Percentiles rank a stretch among this genome's conserved stretches.
phyloP scores from a whole-genome alignment of 2,329 filamentous ascomycete species.

The Torrubiella hemipterigena region DNA sequence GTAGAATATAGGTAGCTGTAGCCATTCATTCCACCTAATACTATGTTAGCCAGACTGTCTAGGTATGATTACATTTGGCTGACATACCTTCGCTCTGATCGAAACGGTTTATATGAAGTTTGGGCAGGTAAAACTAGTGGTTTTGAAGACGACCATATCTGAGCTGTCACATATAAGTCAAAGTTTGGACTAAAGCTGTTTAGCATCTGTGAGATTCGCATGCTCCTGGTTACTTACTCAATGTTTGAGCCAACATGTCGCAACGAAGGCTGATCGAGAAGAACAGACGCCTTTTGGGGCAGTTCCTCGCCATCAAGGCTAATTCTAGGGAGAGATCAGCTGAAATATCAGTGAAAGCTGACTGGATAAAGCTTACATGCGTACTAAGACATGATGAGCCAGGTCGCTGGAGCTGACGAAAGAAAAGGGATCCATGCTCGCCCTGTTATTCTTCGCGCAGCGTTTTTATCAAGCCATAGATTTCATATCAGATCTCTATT shows the following conservation, averaged over 20 bases:
- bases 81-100: slow-evolving; percentile 49
- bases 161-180: slow-evolving; percentile 84
- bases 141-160: slow-evolving; percentile 94
- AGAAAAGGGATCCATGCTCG: slow-evolving; percentile 82
- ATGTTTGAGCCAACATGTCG: slow-evolving; percentile 80
- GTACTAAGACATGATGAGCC: slow-evolving; percentile 57
- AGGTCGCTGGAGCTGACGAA: slow-evolving; percentile 85
- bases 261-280: slow-evolving; percentile 67
- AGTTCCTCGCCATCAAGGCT: slow-evolving; percentile 34
- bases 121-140: slow-evolving; percentile 84
- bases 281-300: slow-evolving; percentile 44
- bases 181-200: slow-evolving; percentile 52
- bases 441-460: too few relatives aligned
- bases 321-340: slow-evolving; percentile 20
- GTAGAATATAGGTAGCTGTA: slow-evolving; percentile 75
- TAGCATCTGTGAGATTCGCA: slow-evolving; percentile 5
- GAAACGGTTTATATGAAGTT: slow-evolving; percentile 86
- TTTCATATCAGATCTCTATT: slow-evolving; percentile 12
- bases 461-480: slow-evolving; percentile 25
- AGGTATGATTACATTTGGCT: background rate
- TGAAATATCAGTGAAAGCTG: background rate
- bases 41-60: background rate
- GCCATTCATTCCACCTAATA: slow-evolving; percentile 86
- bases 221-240: slow-evolving; percentile 33
- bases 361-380: slow-evolving; percentile 36